Base-by-base conservation (phyloP, 1,284 basidiomycete species). In the Chalciporus sp. region DNA sequence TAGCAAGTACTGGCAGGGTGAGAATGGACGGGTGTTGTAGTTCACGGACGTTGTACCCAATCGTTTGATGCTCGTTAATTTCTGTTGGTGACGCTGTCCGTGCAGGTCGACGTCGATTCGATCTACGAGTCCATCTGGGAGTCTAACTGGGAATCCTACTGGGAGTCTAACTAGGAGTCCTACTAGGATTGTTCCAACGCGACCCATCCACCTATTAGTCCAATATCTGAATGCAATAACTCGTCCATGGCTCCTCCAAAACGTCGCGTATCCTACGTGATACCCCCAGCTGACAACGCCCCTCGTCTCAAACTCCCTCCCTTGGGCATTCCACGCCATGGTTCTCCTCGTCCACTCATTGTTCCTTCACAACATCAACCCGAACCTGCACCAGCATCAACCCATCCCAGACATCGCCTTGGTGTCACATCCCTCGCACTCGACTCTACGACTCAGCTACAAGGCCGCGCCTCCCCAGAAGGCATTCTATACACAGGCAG, bases 401-500 rank as follows among this genome's bases (percentile, higher is more conserved):
- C 29, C 46, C 84, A 91, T 62, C 91, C 92, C 7, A 81, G 86
- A 27, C 95, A 98, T 72, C 84, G 92, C n/a, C 83, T 97, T 0
- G 90, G 92, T 6, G 85, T 96, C 14, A 84, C 90, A 1, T 88
- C 90, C 1, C 81, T 98, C 33, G 95, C 92, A 0, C 75, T 98
- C 37, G 95, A 98, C 72, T 81, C 84, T 0, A 87, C 90, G 1
- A 97, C 95, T 0, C 79, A 84, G 41, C 77, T 97, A 4, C 69
- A 79, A 16, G 87, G 85, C 7, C 76, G 75, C 16, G 55, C 68
- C 19, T 66, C 76, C 6, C 95, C 96, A 0, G 85, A 90, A 59
- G 96, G 97, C 1, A 96, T 99, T 47, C 76, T 99, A 9, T 98
- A 98, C 70, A 90, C 94, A 1, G 95, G 90, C 27, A 95, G 94